These are phyloP conservation scores for Dryas integrifolia DNA, from an alignment of 331 rosid genomes.

Conservation along the genomic window DNA sequence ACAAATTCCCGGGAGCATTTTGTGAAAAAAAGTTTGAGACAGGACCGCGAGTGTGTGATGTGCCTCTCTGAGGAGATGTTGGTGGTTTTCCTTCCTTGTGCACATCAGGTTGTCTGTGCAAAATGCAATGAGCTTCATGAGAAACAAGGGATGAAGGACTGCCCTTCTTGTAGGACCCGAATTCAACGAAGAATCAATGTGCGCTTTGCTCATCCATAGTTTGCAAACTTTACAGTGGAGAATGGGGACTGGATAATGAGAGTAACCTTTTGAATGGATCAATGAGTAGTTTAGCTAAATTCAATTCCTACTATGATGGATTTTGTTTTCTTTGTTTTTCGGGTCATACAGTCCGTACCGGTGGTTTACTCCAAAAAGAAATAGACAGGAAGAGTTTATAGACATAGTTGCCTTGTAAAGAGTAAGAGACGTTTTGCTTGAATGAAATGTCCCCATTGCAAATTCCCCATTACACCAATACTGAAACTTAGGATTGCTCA, in stretches of 20 bases:
- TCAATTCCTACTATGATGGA: constrained; percentile 3
- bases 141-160: constrained; percentile 65
- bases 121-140: constrained; percentile 60
- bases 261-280: background rate
- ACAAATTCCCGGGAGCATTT: constrained; percentile 18
- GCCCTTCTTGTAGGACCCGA: constrained; percentile 64
- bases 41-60: constrained; percentile 67
- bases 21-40: constrained; percentile 34
- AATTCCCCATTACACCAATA: background rate
- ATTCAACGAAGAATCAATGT: constrained; percentile 49
- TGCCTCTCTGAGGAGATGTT: constrained; percentile 63
- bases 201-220: constrained; percentile 31
- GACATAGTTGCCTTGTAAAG: constrained; percentile 14
- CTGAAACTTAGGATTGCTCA: too few species aligned
- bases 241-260: background rate
- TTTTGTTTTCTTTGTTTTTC: constrained; percentile 2
- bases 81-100: constrained; percentile 63
- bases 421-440: background rate
- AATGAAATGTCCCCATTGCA: background rate
- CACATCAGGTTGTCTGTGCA: constrained; percentile 61
- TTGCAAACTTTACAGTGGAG: background rate
- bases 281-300: background rate
- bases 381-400: constrained; percentile 4
- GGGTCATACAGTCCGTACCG: background rate
- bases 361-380: constrained; percentile 4